Conservation (phyloP, 768 basidiomycete species). For the Pleurotus cornucopiae region DNA sequence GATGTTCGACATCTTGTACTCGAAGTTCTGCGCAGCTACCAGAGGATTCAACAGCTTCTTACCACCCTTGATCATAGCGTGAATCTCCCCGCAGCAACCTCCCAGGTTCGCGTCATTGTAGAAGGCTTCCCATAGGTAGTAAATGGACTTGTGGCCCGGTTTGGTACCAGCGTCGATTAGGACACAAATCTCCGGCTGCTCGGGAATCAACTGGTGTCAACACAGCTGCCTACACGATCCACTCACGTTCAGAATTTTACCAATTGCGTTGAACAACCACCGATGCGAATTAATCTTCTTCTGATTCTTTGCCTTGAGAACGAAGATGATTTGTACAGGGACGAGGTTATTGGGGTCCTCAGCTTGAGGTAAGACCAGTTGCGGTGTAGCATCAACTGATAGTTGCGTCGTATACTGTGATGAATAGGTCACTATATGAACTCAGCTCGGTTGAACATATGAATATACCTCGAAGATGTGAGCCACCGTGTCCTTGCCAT, state of each 20-base stretch:
- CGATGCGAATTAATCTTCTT: conserved; percentile 96
- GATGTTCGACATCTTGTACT: conserved; percentile 99
- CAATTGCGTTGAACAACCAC: conserved; percentile 95
- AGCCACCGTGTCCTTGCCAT: conserved; percentile 84
- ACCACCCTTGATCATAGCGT: conserved; percentile 94
- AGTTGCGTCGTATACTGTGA: conserved; percentile 92
- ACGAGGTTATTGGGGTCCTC: conserved; percentile 91
- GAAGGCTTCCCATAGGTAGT: conserved; percentile 92
- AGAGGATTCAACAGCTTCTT: conserved; percentile 88
- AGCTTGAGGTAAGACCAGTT: conserved; percentile 84
- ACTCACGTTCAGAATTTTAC: conserved; percentile 67
- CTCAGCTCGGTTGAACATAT: conserved; percentile 6
- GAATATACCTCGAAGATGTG: conserved; percentile 86
- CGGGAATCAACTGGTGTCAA: background rate
- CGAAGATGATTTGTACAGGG: conserved; percentile 87
- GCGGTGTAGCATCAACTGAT: conserved; percentile 86
- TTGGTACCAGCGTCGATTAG: conserved; percentile 95
- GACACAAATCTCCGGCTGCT: conserved; percentile 85
- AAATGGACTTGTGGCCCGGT: conserved; percentile 94
- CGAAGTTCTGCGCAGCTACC: conserved; percentile 94
- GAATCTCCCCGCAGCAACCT: conserved; percentile 92
- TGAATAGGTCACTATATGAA: background rate
- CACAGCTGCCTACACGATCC: conserved; percentile 10
- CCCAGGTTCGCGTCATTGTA: conserved; percentile 77
- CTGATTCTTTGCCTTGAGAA: conserved; percentile 90